Percentiles rank a stretch among this genome's conserved stretches.
These are phyloP conservation scores for Piromyces sp. DNA, from an alignment of 192 early-diverging fungal genomes.

Conservation along the genomic window DNA sequence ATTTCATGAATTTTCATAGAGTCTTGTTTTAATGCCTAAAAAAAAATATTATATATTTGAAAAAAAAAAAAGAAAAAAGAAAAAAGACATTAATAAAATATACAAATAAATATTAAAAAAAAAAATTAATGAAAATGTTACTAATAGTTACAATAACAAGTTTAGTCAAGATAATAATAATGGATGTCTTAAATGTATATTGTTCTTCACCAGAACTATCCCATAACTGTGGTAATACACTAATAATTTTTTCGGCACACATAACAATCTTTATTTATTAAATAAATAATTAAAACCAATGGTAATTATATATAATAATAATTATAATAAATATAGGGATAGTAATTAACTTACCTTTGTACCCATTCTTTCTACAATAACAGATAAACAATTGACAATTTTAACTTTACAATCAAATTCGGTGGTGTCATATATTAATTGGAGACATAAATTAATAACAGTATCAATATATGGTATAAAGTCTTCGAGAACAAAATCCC, in stretches of 20 bases:
- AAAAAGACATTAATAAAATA: not conserved
- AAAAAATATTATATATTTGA: not conserved
- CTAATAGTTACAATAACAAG: slow-evolving; percentile 33
- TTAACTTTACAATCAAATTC: slow-evolving; percentile 61
- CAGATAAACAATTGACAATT: slow-evolving; percentile 51
- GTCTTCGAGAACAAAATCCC: slow-evolving; percentile 59
- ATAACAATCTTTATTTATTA: slow-evolving; percentile 35
- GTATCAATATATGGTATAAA: slow-evolving; percentile 51
- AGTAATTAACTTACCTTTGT: slow-evolving; percentile 20
- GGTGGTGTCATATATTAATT: slow-evolving; percentile 41
- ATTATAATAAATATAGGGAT: not conserved
- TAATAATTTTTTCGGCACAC: slow-evolving; percentile 49
- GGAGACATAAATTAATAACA: slow-evolving; percentile 32
- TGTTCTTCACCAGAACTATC: slow-evolving; percentile 41
- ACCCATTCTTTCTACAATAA: slow-evolving; percentile 63
- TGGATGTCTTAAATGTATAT: slow-evolving; percentile 61
- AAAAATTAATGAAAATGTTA: not conserved
- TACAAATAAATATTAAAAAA: not conserved
- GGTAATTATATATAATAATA: not conserved
- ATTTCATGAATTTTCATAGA: slow-evolving; percentile 53
- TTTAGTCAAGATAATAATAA: slow-evolving; percentile 58
- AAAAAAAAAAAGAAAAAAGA: not conserved
- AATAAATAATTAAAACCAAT: not conserved
- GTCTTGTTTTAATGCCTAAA: slow-evolving; percentile 43
- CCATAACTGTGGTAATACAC: slow-evolving; percentile 68